Evolutionary conservation across 805 yeast genomes (phyloP), one percentile per base, ranked within the genome.

Genomic region (Wickerhamiella dianesei): DNA sequence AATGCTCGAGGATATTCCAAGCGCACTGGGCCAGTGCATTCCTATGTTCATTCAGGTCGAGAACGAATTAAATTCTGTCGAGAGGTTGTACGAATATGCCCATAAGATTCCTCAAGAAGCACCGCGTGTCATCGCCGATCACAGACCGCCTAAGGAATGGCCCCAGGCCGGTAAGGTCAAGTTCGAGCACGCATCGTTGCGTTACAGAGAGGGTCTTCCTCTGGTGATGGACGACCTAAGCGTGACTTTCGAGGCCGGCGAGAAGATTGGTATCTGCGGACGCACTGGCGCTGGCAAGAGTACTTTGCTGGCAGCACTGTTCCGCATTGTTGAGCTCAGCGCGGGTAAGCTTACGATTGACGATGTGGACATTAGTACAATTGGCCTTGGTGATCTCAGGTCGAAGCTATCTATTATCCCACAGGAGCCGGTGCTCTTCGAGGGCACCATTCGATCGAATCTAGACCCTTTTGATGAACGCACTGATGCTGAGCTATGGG

Each of bases 211-310:
- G 8, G 75, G 69, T 2, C 67, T 82, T 44, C 89, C 89, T 4
- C 61, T 72, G 40, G 89, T 80, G 3, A 65, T 82, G 58, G 75
- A 78, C 51, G 64, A 77, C 50, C 64, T 82, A 46, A 61, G 60
- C 37, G 65, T 80, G 40, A 62, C 63, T 5, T 68, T 82, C 43
- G 61, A 68, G 8, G 72, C 79, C 0, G 65, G 71, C 16, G 83
- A 82, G 59, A 82, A 80, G 58, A 73, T 84, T 53, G 95, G 94
- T 44, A 78, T 84, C 45, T 81, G 89, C 68, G 95, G 95, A 44
- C 73, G 95, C 61, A 84, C 95, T 0, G 95, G 95, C 55, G 92
- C 94, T 3, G 95, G 95, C 44, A 82, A 82, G 60, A 76, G 84
- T 16, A 76, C 87, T 2, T 75, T 82, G 46, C 79, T 80, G 77